Evolutionary conservation across 345 rosid species (phyloP).

Genomic region (Euphorbia tirucalli): DNA sequence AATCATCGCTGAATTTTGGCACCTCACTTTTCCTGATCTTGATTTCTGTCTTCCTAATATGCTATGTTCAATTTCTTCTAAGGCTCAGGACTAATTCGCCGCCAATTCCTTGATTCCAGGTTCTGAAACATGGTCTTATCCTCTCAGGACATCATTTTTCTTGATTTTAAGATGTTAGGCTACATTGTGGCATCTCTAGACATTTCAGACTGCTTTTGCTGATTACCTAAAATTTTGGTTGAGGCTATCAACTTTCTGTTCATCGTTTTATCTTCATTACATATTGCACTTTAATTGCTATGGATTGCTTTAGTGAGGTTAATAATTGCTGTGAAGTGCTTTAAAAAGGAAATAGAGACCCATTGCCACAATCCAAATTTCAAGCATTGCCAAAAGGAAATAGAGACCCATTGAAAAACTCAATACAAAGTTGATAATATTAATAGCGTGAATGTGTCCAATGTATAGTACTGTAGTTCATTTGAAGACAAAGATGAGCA

Average conservation of each 20-base stretch:
- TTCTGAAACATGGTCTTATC: background rate
- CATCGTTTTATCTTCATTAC: background rate
- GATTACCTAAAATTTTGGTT: background rate
- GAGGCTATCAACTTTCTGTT: background rate
- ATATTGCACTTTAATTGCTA: background rate
- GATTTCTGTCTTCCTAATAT: background rate
- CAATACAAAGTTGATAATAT: constrained; percentile 2
- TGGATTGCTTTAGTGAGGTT: background rate
- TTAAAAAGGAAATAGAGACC: background rate
- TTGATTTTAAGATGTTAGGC: background rate
- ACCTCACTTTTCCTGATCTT: background rate
- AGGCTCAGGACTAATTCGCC: background rate
- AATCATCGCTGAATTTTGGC: too few relatives aligned
- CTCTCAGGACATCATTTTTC: background rate
- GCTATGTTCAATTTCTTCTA: background rate
- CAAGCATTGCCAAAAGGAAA: background rate
- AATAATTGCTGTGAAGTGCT: background rate
- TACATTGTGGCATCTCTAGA: background rate
- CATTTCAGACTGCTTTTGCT: background rate
- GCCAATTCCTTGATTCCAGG: background rate
- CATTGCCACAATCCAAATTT: background rate
- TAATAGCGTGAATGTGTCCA: background rate
- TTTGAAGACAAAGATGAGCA: background rate
- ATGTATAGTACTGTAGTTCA: background rate
- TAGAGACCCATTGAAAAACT: background rate